A percentile compares a stretch with the other conserved stretches of the same genome.
These are phyloP conservation scores for Aspergillus niger DNA, from an alignment of 2,329 filamentous ascomycete genomes.

Conservation along the genomic window DNA sequence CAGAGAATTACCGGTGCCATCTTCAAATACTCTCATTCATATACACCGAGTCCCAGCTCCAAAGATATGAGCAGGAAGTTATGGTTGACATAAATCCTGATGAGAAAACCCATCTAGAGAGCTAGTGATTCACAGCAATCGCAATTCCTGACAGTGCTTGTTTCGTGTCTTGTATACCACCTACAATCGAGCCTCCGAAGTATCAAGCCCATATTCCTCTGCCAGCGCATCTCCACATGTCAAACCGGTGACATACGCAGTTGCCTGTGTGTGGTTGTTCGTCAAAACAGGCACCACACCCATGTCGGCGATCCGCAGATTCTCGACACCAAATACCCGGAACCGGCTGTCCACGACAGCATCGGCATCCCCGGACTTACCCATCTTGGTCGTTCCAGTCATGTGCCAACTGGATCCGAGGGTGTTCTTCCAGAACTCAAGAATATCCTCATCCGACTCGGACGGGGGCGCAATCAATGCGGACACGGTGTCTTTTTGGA, in stretches of 20 bases:
- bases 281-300: constrained; percentile 45
- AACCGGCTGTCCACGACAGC: constrained; percentile 53
- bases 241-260: constrained; percentile 57
- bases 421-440: constrained; percentile 49
- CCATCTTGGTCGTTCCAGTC: constrained; percentile 62
- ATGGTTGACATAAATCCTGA: too few relatives aligned
- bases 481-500: constrained; percentile 48
- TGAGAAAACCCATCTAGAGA: neutral
- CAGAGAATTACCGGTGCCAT: too few relatives aligned
- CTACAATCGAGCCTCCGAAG: neutral
- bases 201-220: constrained; percentile 44
- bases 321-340: constrained; percentile 41
- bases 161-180: neutral
- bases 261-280: constrained; percentile 56
- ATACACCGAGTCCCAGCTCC: too few relatives aligned
- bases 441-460: constrained; percentile 57
- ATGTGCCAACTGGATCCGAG: constrained; percentile 57
- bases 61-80: too few relatives aligned
- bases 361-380: constrained; percentile 43
- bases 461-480: constrained; percentile 49
- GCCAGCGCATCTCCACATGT: constrained; percentile 56
- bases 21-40: too few relatives aligned
- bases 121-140: neutral
- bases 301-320: constrained; percentile 47
- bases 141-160: neutral